These are phyloP conservation scores for Sphenostylis stenocarpa DNA, from an alignment of 306 rosid genomes.

Conservation along the genomic window DNA sequence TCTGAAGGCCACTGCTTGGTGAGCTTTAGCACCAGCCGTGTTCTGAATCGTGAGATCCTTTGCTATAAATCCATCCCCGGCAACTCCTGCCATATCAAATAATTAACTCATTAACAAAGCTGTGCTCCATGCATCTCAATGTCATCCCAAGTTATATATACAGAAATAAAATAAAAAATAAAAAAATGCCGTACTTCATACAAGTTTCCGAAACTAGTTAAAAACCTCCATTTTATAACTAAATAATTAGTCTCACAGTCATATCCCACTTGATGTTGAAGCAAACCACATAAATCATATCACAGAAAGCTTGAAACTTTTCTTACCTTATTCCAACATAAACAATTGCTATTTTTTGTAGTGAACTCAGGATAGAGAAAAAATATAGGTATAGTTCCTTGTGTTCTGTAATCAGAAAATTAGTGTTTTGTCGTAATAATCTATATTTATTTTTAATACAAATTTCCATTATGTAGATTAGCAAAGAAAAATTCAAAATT, in stretches of 20 bases:
- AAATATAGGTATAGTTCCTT: no score
- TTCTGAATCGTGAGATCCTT: conserved; percentile 70
- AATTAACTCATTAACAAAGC: neutral
- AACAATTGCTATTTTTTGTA: neutral
- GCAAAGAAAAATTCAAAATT: no score
- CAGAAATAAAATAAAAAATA: neutral
- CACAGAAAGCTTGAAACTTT: neutral
- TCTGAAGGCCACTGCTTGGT: conserved; percentile 95
- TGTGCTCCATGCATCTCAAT: no score
- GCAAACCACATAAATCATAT: neutral
- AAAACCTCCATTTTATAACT: neutral
- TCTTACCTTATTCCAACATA: neutral
- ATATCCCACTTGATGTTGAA: no score
- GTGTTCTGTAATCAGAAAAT: no score
- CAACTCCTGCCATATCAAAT: conserved; percentile 52
- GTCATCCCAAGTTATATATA: neutral
- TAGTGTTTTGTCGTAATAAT: no score
- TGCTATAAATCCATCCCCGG: conserved; percentile 96
- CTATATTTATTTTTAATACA: no score
- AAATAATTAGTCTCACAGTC: neutral
- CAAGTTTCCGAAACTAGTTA: neutral
- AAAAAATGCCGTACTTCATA: neutral
- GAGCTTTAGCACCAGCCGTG: conserved; percentile 82
- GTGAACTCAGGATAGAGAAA: no score
- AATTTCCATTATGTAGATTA: no score